Percentiles rank a stretch among this genome's conserved stretches.
These are phyloP conservation scores for Coelastrella sp. DNA, from an alignment of 139 green algal species.

Conservation along the genomic window DNA sequence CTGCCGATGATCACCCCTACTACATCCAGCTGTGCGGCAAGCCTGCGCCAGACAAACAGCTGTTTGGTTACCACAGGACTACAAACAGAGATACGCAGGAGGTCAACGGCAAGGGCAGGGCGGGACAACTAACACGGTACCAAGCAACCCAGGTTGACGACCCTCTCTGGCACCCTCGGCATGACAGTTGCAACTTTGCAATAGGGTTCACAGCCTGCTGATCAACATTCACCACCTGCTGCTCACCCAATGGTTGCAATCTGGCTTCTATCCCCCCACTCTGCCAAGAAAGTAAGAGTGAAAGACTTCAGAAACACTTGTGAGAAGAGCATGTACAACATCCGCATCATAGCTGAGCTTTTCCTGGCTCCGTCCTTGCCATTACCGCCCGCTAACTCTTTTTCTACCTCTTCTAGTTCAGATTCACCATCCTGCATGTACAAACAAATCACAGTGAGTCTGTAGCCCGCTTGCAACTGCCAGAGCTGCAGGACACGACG, in stretches of 20 bases:
- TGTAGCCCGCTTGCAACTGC: too few relatives aligned
- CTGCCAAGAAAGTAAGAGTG: conserved; percentile 97
- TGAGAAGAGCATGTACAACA: conserved; percentile 77
- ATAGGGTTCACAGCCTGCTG: too few relatives aligned
- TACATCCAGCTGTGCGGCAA: conserved; percentile 91
- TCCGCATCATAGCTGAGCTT: conserved; percentile 7
- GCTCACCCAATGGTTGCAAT: conserved; percentile 90
- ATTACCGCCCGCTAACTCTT: conserved; percentile 58
- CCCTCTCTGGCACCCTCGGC: too few relatives aligned
- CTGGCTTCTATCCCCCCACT: conserved; percentile 99
- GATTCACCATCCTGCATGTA: conserved; percentile 64
- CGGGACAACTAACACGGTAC: too few relatives aligned
- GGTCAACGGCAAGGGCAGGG: too few relatives aligned
- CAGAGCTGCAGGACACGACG: too few relatives aligned
- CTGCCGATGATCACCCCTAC: conserved; percentile 94
- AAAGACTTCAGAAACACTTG: conserved; percentile 96
- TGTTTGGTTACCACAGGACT: neutral
- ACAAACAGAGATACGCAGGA: too few relatives aligned
- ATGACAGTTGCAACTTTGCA: neutral
- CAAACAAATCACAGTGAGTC: neutral
- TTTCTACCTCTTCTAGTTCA: conserved; percentile 82
- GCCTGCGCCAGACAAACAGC: conserved; percentile 52
- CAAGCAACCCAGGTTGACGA: too few relatives aligned
- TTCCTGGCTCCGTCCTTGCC: conserved; percentile 29
- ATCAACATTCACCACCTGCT: too few relatives aligned